Conservation (phyloP, 2,329 filamentous ascomycete species). For the Nothophoma quercina region DNA sequence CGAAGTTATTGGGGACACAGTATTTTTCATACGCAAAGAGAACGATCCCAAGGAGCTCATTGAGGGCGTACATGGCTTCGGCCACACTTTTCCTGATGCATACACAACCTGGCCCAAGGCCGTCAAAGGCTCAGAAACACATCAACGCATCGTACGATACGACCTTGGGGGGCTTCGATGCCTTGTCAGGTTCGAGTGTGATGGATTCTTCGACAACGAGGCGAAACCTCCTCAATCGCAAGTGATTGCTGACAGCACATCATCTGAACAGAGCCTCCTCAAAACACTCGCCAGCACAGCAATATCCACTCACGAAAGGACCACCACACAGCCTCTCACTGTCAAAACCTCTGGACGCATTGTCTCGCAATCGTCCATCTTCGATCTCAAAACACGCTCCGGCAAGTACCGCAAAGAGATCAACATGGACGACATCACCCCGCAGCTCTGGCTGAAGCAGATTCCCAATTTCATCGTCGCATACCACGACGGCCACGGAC, state of each 20-base stretch:
- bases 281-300: conserved; percentile 18
- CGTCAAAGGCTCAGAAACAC: conserved; percentile 63
- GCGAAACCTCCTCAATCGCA: conserved; percentile 51
- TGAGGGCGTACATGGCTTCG: conserved; percentile 64
- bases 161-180: conserved; percentile 61
- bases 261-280: conserved; percentile 17
- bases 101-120: conserved; percentile 69
- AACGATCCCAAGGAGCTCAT: conserved; percentile 67
- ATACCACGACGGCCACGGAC: conserved; percentile 54
- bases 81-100: conserved; percentile 71
- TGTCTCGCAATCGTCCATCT: conserved; percentile 55
- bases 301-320: conserved; percentile 7
- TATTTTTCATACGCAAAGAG: conserved; percentile 70
- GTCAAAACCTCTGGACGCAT: conserved; percentile 29
- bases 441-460: conserved; percentile 60
- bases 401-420: conserved; percentile 38
- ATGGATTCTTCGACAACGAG: conserved; percentile 59
- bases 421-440: conserved; percentile 53
- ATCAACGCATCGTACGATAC: conserved; percentile 68
- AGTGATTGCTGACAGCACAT: too few relatives aligned
- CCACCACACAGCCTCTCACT: conserved; percentile 17
- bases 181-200: conserved; percentile 63
- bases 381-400: conserved; percentile 62
- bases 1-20: conserved; percentile 62
- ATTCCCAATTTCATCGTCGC: conserved; percentile 61